Evolutionary conservation across 768 basidiomycete genomes (phyloP), one percentile per base, ranked within the genome.

Genomic region (Ramaria sp.): DNA sequence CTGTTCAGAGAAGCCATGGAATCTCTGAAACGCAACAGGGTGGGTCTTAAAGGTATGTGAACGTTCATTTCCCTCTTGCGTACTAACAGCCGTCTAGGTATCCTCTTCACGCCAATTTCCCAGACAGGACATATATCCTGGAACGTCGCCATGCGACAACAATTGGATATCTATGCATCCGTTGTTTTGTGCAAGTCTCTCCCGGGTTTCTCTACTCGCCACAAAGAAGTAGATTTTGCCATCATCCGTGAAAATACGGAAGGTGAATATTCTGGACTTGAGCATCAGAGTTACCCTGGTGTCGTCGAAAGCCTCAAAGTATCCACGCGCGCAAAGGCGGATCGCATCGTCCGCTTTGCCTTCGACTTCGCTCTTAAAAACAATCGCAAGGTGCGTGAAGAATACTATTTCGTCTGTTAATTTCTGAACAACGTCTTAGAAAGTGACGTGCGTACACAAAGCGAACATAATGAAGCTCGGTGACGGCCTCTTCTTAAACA

Each of bases 381-480:
- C 74, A 83, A 87, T 70, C 83, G 96, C 70, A 98, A 98, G 83
- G 93, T 85, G 54, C 50, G 72, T 58, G 52, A 44, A 20, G 36
- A 13, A 13, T 24, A 13, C 20, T 18, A 16, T 45, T 36, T 42
- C 25, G 43, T 6, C 27, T 48, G 13, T 38, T 44, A 42, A 32
- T 44, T 20, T 18, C 15, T 54, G 10, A 24, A 20, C 25, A 18
- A 24, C 20, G 18, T 18, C 3, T 16, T 28, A 95, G 92, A 98
- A 95, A 87, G 95, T 99, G 61, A 99, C 96, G 39, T 97, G 94
- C 65, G 93, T 99, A 43, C 96, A 99, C 82, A 99, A 99, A 73
- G 96, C 96, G 64, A 98, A 98, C 77, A 99, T 99, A 77, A 99
- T 99, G 96, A 99, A 99, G 71, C 84, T 97, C 62, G 95, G 95